These are phyloP conservation scores for Colletotrichum chrysophilum DNA, from an alignment of 2,329 filamentous ascomycete species.

Conservation along the genomic window DNA sequence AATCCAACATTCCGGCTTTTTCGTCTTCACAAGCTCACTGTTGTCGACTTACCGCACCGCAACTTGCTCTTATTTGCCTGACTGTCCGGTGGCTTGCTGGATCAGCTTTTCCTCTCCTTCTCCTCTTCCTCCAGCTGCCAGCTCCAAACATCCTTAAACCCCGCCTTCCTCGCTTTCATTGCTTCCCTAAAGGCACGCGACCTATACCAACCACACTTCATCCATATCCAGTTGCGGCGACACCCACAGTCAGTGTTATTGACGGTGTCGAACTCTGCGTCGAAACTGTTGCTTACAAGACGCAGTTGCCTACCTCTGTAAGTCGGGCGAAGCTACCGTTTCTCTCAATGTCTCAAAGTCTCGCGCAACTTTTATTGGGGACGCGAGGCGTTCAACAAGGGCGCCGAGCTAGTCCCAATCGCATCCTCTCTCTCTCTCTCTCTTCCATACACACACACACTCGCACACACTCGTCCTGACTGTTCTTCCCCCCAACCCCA, in stretches of 20 bases:
- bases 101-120: neutral
- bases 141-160: neutral
- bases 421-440: neutral
- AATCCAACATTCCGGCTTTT: neutral
- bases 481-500: neutral
- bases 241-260: neutral
- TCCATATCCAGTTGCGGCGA: neutral
- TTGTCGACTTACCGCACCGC: neutral
- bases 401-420: neutral
- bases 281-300: neutral
- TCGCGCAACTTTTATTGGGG: conserved; percentile 12
- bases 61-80: neutral
- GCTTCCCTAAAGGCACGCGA: neutral
- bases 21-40: conserved; percentile 3
- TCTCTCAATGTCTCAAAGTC: conserved; percentile 14
- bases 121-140: neutral
- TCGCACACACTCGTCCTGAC: neutral
- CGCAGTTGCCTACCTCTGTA: neutral
- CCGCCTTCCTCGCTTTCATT: neutral
- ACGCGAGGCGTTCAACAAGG: conserved; percentile 21
- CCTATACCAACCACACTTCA: neutral
- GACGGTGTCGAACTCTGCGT: neutral
- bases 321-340: neutral
- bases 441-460: no score
- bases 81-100: neutral